phyloP scores from a whole-genome alignment of 2,329 filamentous ascomycete species.

The Fusarium gaditjirri region DNA sequence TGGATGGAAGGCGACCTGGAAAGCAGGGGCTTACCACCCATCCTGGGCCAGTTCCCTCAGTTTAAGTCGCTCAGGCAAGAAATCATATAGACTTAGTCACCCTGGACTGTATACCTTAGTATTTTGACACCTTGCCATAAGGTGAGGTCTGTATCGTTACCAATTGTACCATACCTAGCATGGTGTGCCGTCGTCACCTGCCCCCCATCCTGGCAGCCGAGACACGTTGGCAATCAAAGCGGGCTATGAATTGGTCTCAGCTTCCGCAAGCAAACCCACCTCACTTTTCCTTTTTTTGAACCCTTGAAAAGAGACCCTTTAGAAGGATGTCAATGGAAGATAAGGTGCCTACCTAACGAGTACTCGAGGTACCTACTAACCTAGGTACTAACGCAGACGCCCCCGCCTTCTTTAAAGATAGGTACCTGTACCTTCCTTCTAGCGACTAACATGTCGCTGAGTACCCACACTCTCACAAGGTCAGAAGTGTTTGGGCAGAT shows the following conservation, averaged over 20 bases:
- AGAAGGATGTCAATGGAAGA: neutral
- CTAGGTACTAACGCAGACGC: constrained; percentile 15
- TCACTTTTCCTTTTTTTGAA: constrained; percentile 26
- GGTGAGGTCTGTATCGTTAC: neutral
- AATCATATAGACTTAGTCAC: neutral
- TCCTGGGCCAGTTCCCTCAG: neutral
- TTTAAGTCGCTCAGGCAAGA: neutral
- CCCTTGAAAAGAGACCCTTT: constrained; percentile 13
- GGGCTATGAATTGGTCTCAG: neutral
- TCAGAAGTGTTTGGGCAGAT: neutral
- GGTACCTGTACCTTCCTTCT: neutral
- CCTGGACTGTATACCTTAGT: too few species aligned
- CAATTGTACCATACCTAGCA: constrained; percentile 21
- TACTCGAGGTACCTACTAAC: neutral
- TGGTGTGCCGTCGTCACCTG: constrained; percentile 33
- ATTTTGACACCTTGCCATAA: neutral
- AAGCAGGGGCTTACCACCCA: neutral
- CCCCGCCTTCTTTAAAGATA: constrained; percentile 5
- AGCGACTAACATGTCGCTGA: neutral
- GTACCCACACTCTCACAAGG: constrained; percentile 10
- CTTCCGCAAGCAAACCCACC: constrained; percentile 27
- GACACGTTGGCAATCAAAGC: constrained; percentile 12
- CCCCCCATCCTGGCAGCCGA: constrained; percentile 20
- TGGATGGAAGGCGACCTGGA: neutral
- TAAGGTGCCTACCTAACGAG: neutral